These are phyloP conservation scores for Parafenestella ontariensis DNA, from an alignment of 2,329 filamentous ascomycete species.

Conservation along the genomic window DNA sequence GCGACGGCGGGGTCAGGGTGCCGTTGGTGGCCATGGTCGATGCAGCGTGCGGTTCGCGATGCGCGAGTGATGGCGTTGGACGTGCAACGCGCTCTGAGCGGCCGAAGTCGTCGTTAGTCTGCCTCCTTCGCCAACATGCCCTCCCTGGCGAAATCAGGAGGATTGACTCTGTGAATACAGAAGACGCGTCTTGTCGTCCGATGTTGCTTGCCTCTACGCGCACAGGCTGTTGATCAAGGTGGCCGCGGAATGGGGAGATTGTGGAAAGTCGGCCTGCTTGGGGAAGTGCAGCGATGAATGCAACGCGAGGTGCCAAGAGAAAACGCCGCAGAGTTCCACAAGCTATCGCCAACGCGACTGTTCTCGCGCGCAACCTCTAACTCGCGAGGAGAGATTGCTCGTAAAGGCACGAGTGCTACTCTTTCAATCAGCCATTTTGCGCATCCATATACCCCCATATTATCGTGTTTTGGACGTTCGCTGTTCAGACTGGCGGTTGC, in stretches of 20 bases:
- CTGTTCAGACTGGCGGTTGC: conserved; percentile 3
- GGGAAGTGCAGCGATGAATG: conserved; percentile 34
- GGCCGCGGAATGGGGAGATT: conserved; percentile 22
- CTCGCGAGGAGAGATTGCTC: background rate
- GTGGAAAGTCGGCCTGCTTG: conserved; percentile 26
- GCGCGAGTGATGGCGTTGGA: conserved; percentile 40
- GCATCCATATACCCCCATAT: background rate
- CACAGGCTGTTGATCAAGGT: conserved; percentile 14
- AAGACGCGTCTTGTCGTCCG: background rate
- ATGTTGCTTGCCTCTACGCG: conserved; percentile 12
- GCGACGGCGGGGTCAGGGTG: conserved; percentile 43
- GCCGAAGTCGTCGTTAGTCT: conserved; percentile 27
- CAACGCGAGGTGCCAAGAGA: conserved; percentile 36
- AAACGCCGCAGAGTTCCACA: conserved; percentile 18
- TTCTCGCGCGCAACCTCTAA: background rate
- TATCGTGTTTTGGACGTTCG: background rate
- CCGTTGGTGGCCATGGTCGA: conserved; percentile 46
- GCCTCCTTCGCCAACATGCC: conserved; percentile 20
- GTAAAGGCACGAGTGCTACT: background rate
- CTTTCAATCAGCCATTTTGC: background rate
- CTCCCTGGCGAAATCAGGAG: conserved; percentile 2
- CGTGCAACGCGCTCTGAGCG: conserved; percentile 45
- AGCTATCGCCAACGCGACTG: background rate
- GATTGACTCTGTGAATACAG: conserved; percentile 1
- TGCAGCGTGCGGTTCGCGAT: conserved; percentile 39